Conservation (phyloP, 2,329 filamentous ascomycete species). For the Colletotrichum spinosum region DNA sequence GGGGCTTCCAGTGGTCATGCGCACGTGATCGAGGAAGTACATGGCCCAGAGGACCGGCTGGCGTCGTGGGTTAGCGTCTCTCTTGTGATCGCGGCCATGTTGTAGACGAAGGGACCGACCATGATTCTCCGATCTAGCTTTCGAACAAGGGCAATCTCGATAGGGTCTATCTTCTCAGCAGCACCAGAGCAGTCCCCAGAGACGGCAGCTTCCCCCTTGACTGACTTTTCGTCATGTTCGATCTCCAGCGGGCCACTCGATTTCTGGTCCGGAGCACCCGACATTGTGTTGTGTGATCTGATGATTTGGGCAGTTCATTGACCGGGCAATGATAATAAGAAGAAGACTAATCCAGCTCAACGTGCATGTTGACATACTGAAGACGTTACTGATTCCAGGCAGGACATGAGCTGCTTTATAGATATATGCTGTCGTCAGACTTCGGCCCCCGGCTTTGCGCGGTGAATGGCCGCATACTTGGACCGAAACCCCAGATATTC, state of each 20-base stretch:
- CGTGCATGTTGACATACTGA: neutral
- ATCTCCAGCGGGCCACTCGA: constrained; percentile 18
- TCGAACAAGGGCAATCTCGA: constrained; percentile 41
- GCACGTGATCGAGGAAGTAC: constrained; percentile 40
- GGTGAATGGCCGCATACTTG: neutral
- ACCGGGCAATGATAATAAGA: no score
- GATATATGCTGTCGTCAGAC: neutral
- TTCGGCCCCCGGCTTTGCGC: constrained; percentile 16
- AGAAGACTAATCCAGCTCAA: no score
- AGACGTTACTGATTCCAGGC: neutral
- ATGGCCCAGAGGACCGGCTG: constrained; percentile 41
- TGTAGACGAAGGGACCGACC: constrained; percentile 26
- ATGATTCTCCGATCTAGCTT: constrained; percentile 42
- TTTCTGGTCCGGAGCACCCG: neutral
- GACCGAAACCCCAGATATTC: constrained; percentile 13
- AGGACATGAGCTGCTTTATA: constrained; percentile 8
- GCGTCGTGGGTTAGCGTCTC: neutral
- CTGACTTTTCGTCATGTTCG: constrained; percentile 28
- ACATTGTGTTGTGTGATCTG: neutral
- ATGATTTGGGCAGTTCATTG: no score
- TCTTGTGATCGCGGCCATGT: no score
- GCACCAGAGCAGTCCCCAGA: constrained; percentile 37
- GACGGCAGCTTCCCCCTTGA: constrained; percentile 9
- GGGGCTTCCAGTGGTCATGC: neutral
- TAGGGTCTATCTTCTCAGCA: constrained; percentile 42